Base-by-base conservation (phyloP, 1,284 basidiomycete species). In the Rhodofomes roseus region DNA sequence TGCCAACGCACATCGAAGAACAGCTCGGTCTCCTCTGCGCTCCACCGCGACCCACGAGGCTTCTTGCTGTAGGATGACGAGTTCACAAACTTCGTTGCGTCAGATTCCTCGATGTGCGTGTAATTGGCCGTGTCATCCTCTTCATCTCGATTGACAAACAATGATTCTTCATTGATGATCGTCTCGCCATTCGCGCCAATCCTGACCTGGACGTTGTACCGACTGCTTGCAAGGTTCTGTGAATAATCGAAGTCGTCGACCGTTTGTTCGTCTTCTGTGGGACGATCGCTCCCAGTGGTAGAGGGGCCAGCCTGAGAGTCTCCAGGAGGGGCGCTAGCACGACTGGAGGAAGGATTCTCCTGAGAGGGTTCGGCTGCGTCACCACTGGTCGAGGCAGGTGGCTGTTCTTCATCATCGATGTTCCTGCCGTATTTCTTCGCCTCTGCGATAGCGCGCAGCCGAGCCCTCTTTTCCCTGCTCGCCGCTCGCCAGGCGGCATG, bases 1-100 rank as follows among this genome's bases (percentile, higher is more conserved):
- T n/a, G n/a, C n/a, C n/a, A n/a, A 73, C 87, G 68, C 66, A 93
- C 93, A 59, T 90, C 81, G 70, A 85, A 96, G 71, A 96, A 95
- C 18, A 89, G 73, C 60, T 94, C 92, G 0, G 93, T 95, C 70
- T 95, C 93, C 64, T 90, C 89, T 16, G 81, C 84, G 67, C 86
- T 88, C 94, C 94, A 96, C 25, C 92, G 83, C 5, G 87, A 88
- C 4, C 89, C 89, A 36, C 87, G 82, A 62, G 83, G 84, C 59
- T 88, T 87, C 74, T 86, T 93, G 44, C 86, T 84, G 68, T 92
- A 93, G 1, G 89, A 89, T 20, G 82, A 81, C n/a, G 90, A 92
- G 71, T 95, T 96, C 61, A 92, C 83, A 66, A 95, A 94, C 68
- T 91, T 90, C 14, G 86, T 87, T 55, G 82, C 79, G 66, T 95